phyloP scores from a whole-genome alignment of 2,329 filamentous ascomycete species.

The Trichophyton equinum region DNA sequence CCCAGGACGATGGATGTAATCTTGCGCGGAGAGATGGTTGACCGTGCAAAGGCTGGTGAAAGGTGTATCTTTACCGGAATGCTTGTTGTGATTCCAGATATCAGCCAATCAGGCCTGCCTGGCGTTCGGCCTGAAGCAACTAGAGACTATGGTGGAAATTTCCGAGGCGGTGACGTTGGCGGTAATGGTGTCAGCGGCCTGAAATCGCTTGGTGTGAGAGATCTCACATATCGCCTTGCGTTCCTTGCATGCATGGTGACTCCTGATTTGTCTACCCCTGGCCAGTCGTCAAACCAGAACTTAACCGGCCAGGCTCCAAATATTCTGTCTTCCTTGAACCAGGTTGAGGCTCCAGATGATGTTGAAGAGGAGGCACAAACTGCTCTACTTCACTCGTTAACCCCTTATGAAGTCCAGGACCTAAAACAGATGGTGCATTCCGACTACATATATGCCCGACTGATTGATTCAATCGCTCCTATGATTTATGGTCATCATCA shows the following conservation, averaged over 20 bases:
- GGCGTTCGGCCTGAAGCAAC: slow-evolving; percentile 72
- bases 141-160: slow-evolving; percentile 64
- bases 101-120: slow-evolving; percentile 85
- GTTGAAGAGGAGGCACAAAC: slow-evolving; percentile 77
- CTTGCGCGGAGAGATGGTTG: slow-evolving; percentile 89
- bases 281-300: slow-evolving; percentile 57
- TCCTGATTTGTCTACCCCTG: slow-evolving; percentile 70
- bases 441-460: slow-evolving; percentile 82
- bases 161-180: slow-evolving; percentile 65
- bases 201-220: slow-evolving; percentile 84
- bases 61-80: slow-evolving; percentile 97
- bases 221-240: slow-evolving; percentile 89
- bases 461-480: slow-evolving; percentile 87
- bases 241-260: slow-evolving; percentile 95
- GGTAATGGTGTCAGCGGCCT: slow-evolving; percentile 76
- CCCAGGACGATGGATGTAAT: slow-evolving; percentile 96
- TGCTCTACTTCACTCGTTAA: slow-evolving; percentile 75
- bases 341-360: slow-evolving; percentile 55
- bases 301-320: slow-evolving; percentile 65
- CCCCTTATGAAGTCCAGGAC: slow-evolving; percentile 76
- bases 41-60: slow-evolving; percentile 91
- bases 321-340: slow-evolving; percentile 71
- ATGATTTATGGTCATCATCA: slow-evolving; percentile 97
- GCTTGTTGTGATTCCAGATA: slow-evolving; percentile 90
- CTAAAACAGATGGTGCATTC: slow-evolving; percentile 87